Base-by-base conservation (phyloP, 1,284 basidiomycete species). In the Moniliella sp. region DNA sequence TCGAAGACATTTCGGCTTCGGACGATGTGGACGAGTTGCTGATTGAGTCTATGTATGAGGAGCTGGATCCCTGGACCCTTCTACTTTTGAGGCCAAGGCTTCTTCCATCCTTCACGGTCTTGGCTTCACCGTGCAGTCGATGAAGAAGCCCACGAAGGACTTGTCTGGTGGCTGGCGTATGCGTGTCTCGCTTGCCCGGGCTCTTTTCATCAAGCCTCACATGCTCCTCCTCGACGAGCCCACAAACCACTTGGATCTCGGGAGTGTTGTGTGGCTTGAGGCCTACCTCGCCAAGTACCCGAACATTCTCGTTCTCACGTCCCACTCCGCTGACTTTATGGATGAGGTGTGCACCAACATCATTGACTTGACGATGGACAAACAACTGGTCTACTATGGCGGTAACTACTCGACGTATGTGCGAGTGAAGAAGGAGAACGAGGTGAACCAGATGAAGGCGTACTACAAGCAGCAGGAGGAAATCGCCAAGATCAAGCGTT, bases 161-260 rank as follows among this genome's bases (percentile, higher is more conserved):
- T 91, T 97, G 82, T 78, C 75, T 53, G 88, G 86, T 73, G 86
- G 86, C 57, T 94, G 88, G 88, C 72, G 88, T 42, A 94, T 94
- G 88, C 76, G 91, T 62, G 86, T 97, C 39, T 80, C 91, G 10
- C 75, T 97, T 31, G 88, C 88, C 16, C 73, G 86, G 41, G 88
- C 88, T 1, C 69, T 97, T 32, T 94, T 97, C 66, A 67, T 94
- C 63, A 93, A 91, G 66, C 86, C 88, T 4, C 88, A 97, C 67
- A 64, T 94, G 15, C 69, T 94, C 16, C 67, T 94, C 18, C 73
- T 93, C 43, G 86, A 93, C 39, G 60, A 58, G 50, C 61, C 61
- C 12, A 62, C 62, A 18, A 83, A 83, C 62, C 80, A 83, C 61
- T 70, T 93, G 63, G 86, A 94, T 69, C 68, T 93, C 35, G 86